A percentile compares a stretch with the other conserved stretches of the same genome.
These are phyloP conservation scores for Neurospora sp. DNA, from an alignment of 495 filamentous ascomycete genomes.

Conservation along the genomic window DNA sequence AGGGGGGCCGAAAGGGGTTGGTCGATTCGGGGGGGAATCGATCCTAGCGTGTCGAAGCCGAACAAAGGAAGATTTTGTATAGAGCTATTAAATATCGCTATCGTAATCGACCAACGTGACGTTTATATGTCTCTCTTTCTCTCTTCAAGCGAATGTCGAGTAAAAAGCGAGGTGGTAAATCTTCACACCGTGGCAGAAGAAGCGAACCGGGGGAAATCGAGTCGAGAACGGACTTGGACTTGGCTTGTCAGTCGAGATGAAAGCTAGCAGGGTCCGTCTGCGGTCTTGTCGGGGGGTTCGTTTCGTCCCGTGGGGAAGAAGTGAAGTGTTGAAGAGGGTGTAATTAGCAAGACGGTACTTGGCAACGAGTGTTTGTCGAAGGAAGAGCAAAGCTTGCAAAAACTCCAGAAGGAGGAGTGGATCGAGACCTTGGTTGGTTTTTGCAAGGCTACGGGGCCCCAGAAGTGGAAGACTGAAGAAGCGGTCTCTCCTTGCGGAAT, in stretches of 20 bases:
- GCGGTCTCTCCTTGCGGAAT: neutral
- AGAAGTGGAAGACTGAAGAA: neutral
- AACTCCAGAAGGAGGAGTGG: neutral
- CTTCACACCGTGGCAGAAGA: neutral
- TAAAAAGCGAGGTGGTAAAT: slow-evolving; percentile 7
- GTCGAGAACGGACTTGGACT: neutral
- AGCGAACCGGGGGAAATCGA: neutral
- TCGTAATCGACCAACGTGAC: slow-evolving; percentile 9
- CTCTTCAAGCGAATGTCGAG: slow-evolving; percentile 17
- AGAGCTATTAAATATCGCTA: slow-evolving; percentile 19
- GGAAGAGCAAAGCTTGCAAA: slow-evolving; percentile 3
- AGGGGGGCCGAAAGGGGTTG: slow-evolving; percentile 9
- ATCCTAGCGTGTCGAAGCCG: neutral
- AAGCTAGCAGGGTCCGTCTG: neutral
- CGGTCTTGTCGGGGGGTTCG: neutral
- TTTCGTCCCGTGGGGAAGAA: neutral
- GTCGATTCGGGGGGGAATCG: neutral
- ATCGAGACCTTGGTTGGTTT: neutral
- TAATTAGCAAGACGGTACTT: slow-evolving; percentile 1
- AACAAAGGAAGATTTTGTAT: slow-evolving; percentile 14
- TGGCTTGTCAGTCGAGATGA: neutral
- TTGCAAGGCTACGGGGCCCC: neutral
- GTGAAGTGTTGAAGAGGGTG: neutral
- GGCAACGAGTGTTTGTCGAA: slow-evolving; percentile 1
- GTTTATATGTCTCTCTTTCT: slow-evolving; percentile 1